phyloP scores from a whole-genome alignment of 345 rosid species.

The Odontarrhena argentea region DNA sequence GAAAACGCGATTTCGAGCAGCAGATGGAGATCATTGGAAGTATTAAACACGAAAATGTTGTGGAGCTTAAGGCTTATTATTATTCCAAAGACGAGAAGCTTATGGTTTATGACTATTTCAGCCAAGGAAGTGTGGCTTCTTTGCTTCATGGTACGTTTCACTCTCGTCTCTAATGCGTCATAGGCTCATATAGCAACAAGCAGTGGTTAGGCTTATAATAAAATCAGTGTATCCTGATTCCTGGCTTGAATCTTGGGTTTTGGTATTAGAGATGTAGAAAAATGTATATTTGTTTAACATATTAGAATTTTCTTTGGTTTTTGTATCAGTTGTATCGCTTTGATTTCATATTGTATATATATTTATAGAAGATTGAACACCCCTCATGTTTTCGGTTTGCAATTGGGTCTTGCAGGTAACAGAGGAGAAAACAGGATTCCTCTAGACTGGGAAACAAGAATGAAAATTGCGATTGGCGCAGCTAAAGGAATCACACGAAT shows the following conservation, averaged over 20 bases:
- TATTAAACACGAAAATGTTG: slow-evolving; percentile 80
- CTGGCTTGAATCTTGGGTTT: too few species aligned
- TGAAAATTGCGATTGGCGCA: slow-evolving; percentile 82
- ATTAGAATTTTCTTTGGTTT: neutral
- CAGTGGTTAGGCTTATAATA: neutral
- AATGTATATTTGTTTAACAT: too few species aligned
- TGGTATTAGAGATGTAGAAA: too few species aligned
- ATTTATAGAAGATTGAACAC: too few species aligned
- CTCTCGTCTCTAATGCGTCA: neutral
- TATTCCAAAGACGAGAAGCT: slow-evolving; percentile 95
- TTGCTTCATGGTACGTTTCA: slow-evolving; percentile 72
- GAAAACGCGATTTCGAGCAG: slow-evolving; percentile 93
- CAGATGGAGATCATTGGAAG: slow-evolving; percentile 90
- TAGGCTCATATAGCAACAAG: neutral
- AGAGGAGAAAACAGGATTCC: slow-evolving; percentile 69
- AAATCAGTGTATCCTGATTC: too few species aligned
- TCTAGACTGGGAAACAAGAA: slow-evolving; percentile 82
- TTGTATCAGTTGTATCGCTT: neutral
- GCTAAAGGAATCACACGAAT: slow-evolving; percentile 81
- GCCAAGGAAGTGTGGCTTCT: slow-evolving; percentile 71
- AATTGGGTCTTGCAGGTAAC: slow-evolving; percentile 41
- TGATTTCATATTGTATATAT: neutral
- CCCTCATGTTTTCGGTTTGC: neutral
- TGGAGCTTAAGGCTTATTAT: slow-evolving; percentile 88
- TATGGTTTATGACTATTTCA: slow-evolving; percentile 81